Evolutionary conservation across 2,329 filamentous ascomycete genomes (phyloP).

Genomic region (Calonectria pteridis): DNA sequence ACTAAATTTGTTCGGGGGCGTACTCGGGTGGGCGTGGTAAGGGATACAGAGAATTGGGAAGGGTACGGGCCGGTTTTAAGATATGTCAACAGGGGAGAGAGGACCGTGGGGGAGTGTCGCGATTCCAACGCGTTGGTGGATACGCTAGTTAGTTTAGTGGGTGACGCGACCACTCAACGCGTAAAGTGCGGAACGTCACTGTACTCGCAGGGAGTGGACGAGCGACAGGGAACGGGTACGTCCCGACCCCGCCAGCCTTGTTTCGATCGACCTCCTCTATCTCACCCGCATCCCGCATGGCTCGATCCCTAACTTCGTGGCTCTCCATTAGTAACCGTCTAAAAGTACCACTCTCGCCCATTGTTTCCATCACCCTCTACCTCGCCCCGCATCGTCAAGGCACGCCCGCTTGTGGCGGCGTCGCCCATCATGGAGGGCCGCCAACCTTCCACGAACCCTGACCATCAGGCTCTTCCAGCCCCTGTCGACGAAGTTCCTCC

Average conservation of each 20-base stretch:
- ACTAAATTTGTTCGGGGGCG: conserved; percentile 7
- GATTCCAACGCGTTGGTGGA: conserved; percentile 33
- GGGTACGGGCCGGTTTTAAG: neutral
- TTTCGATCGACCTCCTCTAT: neutral
- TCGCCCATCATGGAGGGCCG: neutral
- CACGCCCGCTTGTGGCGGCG: neutral
- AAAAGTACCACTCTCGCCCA: neutral
- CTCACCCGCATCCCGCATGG: neutral
- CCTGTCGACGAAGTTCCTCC: conserved; percentile 45
- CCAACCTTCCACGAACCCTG: conserved; percentile 40
- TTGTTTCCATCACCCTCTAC: neutral
- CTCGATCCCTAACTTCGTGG: neutral
- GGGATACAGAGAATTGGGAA: neutral
- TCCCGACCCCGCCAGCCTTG: neutral
- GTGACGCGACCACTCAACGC: conserved; percentile 42
- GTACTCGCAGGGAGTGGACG: conserved; percentile 26
- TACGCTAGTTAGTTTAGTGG: conserved; percentile 17
- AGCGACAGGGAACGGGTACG: conserved; percentile 6
- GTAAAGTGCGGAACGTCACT: conserved; percentile 38
- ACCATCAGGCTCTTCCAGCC: conserved; percentile 11
- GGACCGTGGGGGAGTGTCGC: conserved; percentile 32
- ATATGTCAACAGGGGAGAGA: conserved; percentile 6
- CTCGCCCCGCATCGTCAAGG: neutral
- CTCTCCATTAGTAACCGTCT: neutral
- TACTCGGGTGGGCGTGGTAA: neutral